Percentiles rank a stretch among this genome's conserved stretches.
Conservation (phyloP, 192 early-diverging fungal genomes). For the Glomus cerebriforme region DNA sequence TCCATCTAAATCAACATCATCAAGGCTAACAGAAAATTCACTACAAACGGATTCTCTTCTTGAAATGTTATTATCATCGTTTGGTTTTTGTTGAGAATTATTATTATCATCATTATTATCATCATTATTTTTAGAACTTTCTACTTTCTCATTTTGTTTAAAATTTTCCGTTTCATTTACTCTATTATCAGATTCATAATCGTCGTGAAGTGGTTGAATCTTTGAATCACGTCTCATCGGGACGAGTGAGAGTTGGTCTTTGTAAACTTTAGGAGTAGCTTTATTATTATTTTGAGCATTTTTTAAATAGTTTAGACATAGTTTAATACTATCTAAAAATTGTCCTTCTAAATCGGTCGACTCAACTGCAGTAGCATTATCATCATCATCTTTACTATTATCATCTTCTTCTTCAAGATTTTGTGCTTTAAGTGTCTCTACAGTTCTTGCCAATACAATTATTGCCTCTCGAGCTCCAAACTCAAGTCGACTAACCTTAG, state of each 20-base stretch:
- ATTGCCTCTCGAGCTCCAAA: slow-evolving; percentile 50
- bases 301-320: slow-evolving; percentile 36
- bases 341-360: slow-evolving; percentile 34
- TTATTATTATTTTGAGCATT: slow-evolving; percentile 22
- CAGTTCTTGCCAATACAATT: slow-evolving; percentile 39
- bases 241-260: neutral
- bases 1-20: slow-evolving; percentile 24
- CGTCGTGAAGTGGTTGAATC: slow-evolving; percentile 10
- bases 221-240: slow-evolving; percentile 22
- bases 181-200: slow-evolving; percentile 11
- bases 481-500: slow-evolving; percentile 43
- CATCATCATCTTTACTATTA: slow-evolving; percentile 26
- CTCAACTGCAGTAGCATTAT: slow-evolving; percentile 33
- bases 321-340: slow-evolving; percentile 34
- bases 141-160: neutral
- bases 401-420: slow-evolving; percentile 28
- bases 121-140: neutral
- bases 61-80: slow-evolving; percentile 2
- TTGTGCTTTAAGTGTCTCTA: slow-evolving; percentile 31
- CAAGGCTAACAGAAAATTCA: slow-evolving; percentile 10
- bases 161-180: neutral
- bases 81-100: neutral
- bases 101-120: neutral
- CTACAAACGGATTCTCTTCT: slow-evolving; percentile 20
- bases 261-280: neutral